Conservation (phyloP, 495 filamentous ascomycete species). For the Cudoniella acicularis region DNA sequence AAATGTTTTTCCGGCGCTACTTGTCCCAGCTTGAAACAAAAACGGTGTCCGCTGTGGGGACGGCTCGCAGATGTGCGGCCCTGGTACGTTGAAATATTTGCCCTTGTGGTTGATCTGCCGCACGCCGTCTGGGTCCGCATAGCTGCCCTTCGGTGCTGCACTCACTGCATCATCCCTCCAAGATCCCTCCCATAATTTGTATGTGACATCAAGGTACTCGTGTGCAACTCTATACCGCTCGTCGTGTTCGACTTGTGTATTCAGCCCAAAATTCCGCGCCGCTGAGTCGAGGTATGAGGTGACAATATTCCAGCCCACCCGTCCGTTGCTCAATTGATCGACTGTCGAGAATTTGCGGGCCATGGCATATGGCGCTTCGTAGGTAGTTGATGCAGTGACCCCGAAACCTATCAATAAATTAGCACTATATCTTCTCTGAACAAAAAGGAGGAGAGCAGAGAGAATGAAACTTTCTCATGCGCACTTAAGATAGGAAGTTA, state of each 20-base stretch:
- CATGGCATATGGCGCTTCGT: conserved; percentile 12
- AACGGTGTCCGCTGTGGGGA: conserved; percentile 63
- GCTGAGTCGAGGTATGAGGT: conserved; percentile 60
- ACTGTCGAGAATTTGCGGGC: conserved; percentile 20
- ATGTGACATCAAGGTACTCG: conserved; percentile 21
- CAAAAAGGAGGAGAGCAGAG: too few species aligned
- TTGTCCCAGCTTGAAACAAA: conserved; percentile 63
- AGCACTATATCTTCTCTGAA: too few species aligned
- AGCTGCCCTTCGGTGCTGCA: conserved; percentile 47
- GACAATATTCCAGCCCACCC: conserved; percentile 63
- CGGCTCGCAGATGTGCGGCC: conserved; percentile 61
- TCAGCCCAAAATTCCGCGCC: conserved; percentile 54
- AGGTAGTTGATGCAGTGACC: conserved; percentile 16
- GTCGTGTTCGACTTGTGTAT: conserved; percentile 57
- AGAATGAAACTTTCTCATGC: too few species aligned
- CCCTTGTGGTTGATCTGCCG: conserved; percentile 64
- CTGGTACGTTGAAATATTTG: conserved; percentile 62
- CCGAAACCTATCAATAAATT: too few species aligned
- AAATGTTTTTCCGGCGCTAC: conserved; percentile 58
- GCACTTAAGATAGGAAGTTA: too few species aligned
- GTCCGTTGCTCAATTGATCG: conserved; percentile 17
- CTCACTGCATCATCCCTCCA: conserved; percentile 55
- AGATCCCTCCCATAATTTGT: conserved; percentile 57
- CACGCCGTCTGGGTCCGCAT: conserved; percentile 52
- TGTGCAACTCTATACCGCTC: conserved; percentile 58